Base-by-base conservation (phyloP, 2,329 filamentous ascomycete genomes). In the Elsinoe fawcettii region DNA sequence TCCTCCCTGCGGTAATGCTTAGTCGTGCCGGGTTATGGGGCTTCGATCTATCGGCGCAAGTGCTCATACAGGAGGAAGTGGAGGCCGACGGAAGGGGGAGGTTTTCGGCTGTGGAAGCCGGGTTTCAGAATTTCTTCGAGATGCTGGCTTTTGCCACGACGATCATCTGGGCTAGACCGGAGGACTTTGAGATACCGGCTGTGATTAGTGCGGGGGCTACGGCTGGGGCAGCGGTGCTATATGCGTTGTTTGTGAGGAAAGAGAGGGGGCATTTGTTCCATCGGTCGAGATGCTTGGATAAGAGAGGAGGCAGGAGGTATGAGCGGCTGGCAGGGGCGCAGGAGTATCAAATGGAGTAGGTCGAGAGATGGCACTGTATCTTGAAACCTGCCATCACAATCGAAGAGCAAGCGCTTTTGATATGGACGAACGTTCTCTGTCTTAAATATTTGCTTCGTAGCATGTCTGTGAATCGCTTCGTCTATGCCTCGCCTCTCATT, bases 71-170 rank as follows among this genome's bases (percentile, higher is more conserved):
- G 62, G 74, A 75, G 49, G 65, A 74, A 20, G 72, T 74, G 1
- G 68, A 70, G 47, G 44, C 63, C 6, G 54, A 62, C 1, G 67
- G 75, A 37, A 80, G 87, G n/a, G 87, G 85, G 1, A 72, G 77
- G 0, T 90, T 91, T 63, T 89, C 86, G 0, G 74, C 84, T 0
- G 78, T 82, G 6, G 87, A 91, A 67, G 79, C 83, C 7, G 78
- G 82, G 0, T 76, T 84, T 37, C 87, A 90, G 66, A 90, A 84
- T 60, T 62, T 80, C 0, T 89, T 88, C 60, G 86, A 90, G 67
- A 75, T 90, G 49, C 68, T 83, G 1, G 84, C 85, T 0, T 90
- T 82, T 65, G 76, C 76, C 0, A 77, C 78, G 0, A 90, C 87
- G 0, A 82, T 88, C 59, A 66, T 84, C 3, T 88, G 84, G 60